phyloP scores from a whole-genome alignment of 192 early-diverging fungal species.

The Blastocladiella britannica region DNA sequence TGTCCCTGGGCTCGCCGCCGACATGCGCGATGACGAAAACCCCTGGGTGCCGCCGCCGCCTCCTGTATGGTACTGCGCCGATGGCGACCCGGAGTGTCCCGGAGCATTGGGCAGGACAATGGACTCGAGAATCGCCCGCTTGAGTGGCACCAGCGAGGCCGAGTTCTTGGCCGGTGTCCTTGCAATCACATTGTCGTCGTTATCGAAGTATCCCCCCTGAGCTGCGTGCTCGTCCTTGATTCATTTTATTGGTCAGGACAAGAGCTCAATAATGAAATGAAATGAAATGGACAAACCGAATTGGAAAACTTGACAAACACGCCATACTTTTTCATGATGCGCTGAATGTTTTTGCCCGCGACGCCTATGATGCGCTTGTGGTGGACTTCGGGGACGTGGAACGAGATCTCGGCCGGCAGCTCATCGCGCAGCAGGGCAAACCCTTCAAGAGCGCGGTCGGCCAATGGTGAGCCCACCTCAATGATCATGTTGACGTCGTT shows the following conservation, averaged over 20 bases:
- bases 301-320: conserved; percentile 78
- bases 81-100: too few relatives aligned
- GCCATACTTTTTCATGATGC: conserved; percentile 74
- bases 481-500: conserved; percentile 67
- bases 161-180: conserved; percentile 56
- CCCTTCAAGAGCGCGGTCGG: conserved; percentile 38
- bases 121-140: conserved; percentile 42
- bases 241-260: neutral
- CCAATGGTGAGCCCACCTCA: conserved; percentile 35
- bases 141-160: conserved; percentile 34
- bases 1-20: neutral
- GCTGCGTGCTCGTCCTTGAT: conserved; percentile 51
- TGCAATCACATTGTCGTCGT: conserved; percentile 63
- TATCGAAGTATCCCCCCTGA: conserved; percentile 56
- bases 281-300: too few relatives aligned
- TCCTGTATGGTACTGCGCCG: neutral
- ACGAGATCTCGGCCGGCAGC: conserved; percentile 67
- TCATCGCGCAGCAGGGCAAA: conserved; percentile 51
- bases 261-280: conserved; percentile 22
- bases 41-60: neutral
- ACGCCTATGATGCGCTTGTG: conserved; percentile 80
- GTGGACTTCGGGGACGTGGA: conserved; percentile 56
- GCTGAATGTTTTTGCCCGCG: conserved; percentile 69
- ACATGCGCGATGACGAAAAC: neutral
- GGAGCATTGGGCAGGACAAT: conserved; percentile 16